Base-by-base conservation (phyloP, 805 yeast species). In the Starmerella bombi region DNA sequence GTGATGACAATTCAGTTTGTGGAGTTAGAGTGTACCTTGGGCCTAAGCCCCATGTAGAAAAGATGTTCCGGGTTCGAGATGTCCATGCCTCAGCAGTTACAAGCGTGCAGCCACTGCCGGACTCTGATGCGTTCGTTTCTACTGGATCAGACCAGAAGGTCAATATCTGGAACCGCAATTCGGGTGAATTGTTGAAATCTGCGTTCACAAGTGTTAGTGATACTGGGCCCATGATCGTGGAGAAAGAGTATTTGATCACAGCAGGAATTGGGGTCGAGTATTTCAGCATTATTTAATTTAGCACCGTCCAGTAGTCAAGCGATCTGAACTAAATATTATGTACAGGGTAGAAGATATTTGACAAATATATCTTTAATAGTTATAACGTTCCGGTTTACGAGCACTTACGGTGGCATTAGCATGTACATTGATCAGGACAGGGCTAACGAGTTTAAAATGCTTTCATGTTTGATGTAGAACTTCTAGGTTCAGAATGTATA, bases 11-110 rank as follows among this genome's bases (percentile, higher is more conserved):
- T 59, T 80, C 84, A 0, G 53, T 80, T 3, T 69, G 65, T 1
- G 54, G 71, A 1, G 59, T 67, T 1, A 44, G 52, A 14, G 48
- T 79, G 25, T 43, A 59, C 1, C 37, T 62, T 8, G 8, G 37
- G 10, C 25, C 25, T 12, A 15, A 16, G 14, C 21, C 10, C 1
- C 35, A 40, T 2, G 40, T 50, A 4, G 36, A 34, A 5, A 48
- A 51, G 1, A 38, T 56, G 3, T 53, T 71, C 22, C 44, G 48
- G 0, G 54, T 62, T 0, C 63, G 62, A 8, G 58, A 61, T 21
- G 95, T 94, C 0, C 95, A 94, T 2, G 73, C 95, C 0, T 79
- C 95, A 0, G 81, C 96, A 0, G 75, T 88, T 28, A 84, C 96
- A 0, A 72, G 81, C 0, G 62, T 84, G 2, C 59, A 65, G 0